Evolutionary conservation across 23 red algal genomes (phyloP).

Genomic region (Gracilaria domingensis): DNA sequence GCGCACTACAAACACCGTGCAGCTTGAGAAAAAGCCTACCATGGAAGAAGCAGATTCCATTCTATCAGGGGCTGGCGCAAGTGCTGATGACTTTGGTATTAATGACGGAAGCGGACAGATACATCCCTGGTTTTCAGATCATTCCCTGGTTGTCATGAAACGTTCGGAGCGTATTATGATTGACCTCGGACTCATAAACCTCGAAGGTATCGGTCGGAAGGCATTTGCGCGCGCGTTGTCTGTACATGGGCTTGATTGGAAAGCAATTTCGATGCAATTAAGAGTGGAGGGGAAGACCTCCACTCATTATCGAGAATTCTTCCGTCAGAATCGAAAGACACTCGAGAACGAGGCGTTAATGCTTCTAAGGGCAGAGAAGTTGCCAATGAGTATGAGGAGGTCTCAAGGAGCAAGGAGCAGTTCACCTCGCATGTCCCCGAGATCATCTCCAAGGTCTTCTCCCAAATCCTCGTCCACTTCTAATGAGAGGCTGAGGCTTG

Average conservation of each 20-base stretch:
- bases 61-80: conserved; percentile 19
- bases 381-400: conserved; percentile 16
- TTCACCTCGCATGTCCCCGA: conserved; percentile 34
- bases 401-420: neutral
- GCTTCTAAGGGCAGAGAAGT: neutral
- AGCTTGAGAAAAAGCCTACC: neutral
- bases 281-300: conserved; percentile 43
- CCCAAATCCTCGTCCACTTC: conserved; percentile 10
- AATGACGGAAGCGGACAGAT: neutral
- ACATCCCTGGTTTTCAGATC: neutral
- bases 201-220: conserved; percentile 37
- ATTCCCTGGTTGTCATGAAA: conserved; percentile 4
- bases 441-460: conserved; percentile 24
- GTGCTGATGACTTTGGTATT: neutral
- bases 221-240: conserved; percentile 23
- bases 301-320: conserved; percentile 52
- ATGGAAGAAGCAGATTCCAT: neutral
- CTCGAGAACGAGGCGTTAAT: conserved; percentile 15
- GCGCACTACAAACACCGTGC: conserved; percentile 30
- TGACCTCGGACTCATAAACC: conserved; percentile 32
- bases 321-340: conserved; percentile 25
- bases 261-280: conserved; percentile 11
- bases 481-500: neutral
- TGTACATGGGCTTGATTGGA: conserved; percentile 41
- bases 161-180: conserved; percentile 30